phyloP scores from a whole-genome alignment of 805 yeast genomes.

The Kodamaea leandrae region DNA sequence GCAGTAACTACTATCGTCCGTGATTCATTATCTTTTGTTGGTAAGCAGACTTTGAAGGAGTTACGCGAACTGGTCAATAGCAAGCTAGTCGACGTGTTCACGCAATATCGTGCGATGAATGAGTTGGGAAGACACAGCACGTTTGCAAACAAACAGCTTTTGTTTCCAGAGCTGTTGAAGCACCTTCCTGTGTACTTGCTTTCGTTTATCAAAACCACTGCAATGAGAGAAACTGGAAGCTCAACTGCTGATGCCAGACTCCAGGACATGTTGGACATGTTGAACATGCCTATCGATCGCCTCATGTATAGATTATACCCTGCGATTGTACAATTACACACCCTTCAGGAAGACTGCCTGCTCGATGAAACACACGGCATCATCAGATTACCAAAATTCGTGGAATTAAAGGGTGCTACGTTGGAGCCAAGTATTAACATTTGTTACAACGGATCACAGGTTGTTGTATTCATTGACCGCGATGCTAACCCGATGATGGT shows the following conservation, averaged over 20 bases:
- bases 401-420: conserved; percentile 41
- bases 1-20: conserved; percentile 38
- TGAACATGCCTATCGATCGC: conserved; percentile 52
- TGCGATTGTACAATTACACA: conserved; percentile 69
- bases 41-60: conserved; percentile 37
- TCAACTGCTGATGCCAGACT: conserved; percentile 64
- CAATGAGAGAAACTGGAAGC: conserved; percentile 51
- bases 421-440: conserved; percentile 75
- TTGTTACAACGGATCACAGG: conserved; percentile 62
- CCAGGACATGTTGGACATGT: conserved; percentile 49
- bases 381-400: conserved; percentile 50
- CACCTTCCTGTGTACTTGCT: conserved; percentile 67
- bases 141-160: conserved; percentile 53
- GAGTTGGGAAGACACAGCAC: conserved; percentile 39
- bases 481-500: conserved; percentile 65
- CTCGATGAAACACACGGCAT: conserved; percentile 28
- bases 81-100: conserved; percentile 43
- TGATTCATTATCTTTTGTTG: conserved; percentile 40
- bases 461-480: conserved; percentile 66
- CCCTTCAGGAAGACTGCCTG: conserved; percentile 54
- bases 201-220: conserved; percentile 65
- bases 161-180: conserved; percentile 78
- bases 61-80: conserved; percentile 38
- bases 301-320: conserved; percentile 76
- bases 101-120: conserved; percentile 51